Evolutionary conservation across 352 stramenopile species (phyloP).

Genomic region (Phytophthora hybrid): DNA sequence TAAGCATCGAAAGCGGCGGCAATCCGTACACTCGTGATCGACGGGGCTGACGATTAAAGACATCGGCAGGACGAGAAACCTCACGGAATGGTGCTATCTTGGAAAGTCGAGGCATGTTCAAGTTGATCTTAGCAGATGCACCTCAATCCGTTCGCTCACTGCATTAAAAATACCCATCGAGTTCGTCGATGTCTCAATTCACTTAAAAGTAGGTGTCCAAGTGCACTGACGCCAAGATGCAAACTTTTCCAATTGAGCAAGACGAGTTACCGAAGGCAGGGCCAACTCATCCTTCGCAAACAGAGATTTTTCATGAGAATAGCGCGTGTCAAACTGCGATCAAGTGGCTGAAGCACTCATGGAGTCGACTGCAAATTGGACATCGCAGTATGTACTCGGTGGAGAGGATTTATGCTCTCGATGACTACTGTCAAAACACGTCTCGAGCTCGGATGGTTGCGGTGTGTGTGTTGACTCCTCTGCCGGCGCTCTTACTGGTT

Average conservation of each 20-base stretch:
- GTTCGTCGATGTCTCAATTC: background rate
- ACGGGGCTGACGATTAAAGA: too few relatives aligned
- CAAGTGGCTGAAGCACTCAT: background rate
- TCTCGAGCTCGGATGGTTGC: slow-evolving; percentile 9
- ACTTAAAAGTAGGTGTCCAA: background rate
- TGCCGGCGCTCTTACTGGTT: slow-evolving; percentile 3
- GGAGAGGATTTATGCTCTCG: slow-evolving; percentile 5
- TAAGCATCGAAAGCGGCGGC: too few relatives aligned
- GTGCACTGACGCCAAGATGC: background rate
- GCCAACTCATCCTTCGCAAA: background rate
- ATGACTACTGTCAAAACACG: slow-evolving; percentile 3
- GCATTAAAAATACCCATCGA: background rate
- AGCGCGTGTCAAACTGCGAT: background rate
- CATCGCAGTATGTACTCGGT: slow-evolving; percentile 15
- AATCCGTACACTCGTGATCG: too few relatives aligned
- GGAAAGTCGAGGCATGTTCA: too few relatives aligned
- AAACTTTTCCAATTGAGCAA: background rate
- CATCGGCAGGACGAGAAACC: too few relatives aligned
- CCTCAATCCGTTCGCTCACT: too few relatives aligned
- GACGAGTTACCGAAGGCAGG: background rate
- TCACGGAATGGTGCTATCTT: too few relatives aligned
- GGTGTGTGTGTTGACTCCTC: slow-evolving; percentile 8
- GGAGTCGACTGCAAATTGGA: slow-evolving; percentile 3
- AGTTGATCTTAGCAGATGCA: too few relatives aligned
- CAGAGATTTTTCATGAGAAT: background rate